phyloP scores from a whole-genome alignment of 2,329 filamentous ascomycete species.

The Sporothrix inflata region DNA sequence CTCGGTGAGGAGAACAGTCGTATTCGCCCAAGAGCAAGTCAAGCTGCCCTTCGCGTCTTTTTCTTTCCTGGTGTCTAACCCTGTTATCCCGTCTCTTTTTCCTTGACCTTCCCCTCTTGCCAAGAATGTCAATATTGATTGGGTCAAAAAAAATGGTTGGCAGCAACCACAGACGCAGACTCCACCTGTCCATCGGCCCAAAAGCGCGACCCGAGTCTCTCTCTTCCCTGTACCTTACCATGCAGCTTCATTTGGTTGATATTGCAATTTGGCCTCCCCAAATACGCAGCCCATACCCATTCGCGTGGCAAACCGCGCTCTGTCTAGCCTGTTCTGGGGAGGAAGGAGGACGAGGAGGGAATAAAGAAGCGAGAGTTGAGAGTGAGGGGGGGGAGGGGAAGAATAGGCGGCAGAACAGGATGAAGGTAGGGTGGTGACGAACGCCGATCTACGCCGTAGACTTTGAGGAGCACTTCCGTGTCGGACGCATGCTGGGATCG shows the following conservation, averaged over 20 bases:
- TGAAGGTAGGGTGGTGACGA: neutral
- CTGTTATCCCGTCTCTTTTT: neutral
- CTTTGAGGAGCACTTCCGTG: neutral
- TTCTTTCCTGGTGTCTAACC: too few relatives aligned
- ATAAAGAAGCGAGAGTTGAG: neutral
- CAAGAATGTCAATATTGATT: neutral
- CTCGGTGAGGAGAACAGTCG: neutral
- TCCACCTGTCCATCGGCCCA: neutral
- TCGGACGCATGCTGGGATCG: neutral
- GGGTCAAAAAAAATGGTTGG: neutral
- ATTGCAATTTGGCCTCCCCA: neutral
- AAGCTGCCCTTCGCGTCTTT: too few relatives aligned
- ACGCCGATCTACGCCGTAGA: neutral
- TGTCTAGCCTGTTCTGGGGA: slow-evolving; percentile 5
- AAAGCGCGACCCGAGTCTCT: neutral
- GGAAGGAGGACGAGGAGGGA: neutral
- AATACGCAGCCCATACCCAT: neutral
- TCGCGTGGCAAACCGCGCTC: neutral
- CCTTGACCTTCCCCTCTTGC: neutral
- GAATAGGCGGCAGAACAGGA: neutral
- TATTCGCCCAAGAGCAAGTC: neutral
- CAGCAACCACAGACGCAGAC: neutral
- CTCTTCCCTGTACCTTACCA: too few relatives aligned
- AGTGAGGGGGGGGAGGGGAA: neutral
- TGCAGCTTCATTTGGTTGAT: neutral